These are phyloP conservation scores for Nidula niveotomentosa DNA, from an alignment of 1,284 basidiomycete species.

Conservation along the genomic window DNA sequence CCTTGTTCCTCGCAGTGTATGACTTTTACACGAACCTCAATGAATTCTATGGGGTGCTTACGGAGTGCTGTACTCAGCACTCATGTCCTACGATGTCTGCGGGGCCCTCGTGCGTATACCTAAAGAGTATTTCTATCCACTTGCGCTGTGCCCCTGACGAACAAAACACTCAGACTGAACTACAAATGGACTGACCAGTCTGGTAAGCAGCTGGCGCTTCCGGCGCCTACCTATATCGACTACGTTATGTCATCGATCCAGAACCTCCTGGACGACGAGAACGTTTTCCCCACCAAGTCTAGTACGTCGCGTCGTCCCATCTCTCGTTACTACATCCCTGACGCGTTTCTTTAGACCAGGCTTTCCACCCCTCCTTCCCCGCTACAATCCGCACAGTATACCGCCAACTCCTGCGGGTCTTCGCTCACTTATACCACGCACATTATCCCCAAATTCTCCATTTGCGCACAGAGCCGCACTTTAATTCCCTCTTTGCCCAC, in stretches of 20 bases:
- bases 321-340: neutral
- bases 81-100: constrained; percentile 94
- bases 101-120: constrained; percentile 67
- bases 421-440: constrained; percentile 96
- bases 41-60: constrained; percentile 94
- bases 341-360: constrained; percentile 55
- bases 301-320: constrained; percentile 49
- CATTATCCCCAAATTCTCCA: constrained; percentile 93
- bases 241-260: constrained; percentile 99
- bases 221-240: constrained; percentile 99
- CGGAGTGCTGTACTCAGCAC: constrained; percentile 91
- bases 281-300: constrained; percentile 94
- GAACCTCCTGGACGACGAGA: constrained; percentile 92
- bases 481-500: constrained; percentile 96
- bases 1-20: constrained; percentile 58
- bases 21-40: constrained; percentile 98
- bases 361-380: constrained; percentile 90
- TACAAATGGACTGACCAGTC: constrained; percentile 96
- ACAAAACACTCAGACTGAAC: constrained; percentile 65
- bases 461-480: constrained; percentile 92
- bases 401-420: constrained; percentile 94
- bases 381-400: constrained; percentile 95
- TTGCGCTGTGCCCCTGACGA: neutral
- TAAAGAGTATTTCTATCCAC: constrained; percentile 9
- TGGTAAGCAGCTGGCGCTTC: constrained; percentile 86